Evolutionary conservation across 2,329 filamentous ascomycete genomes (phyloP).

Genomic region (Fusarium redolens): DNA sequence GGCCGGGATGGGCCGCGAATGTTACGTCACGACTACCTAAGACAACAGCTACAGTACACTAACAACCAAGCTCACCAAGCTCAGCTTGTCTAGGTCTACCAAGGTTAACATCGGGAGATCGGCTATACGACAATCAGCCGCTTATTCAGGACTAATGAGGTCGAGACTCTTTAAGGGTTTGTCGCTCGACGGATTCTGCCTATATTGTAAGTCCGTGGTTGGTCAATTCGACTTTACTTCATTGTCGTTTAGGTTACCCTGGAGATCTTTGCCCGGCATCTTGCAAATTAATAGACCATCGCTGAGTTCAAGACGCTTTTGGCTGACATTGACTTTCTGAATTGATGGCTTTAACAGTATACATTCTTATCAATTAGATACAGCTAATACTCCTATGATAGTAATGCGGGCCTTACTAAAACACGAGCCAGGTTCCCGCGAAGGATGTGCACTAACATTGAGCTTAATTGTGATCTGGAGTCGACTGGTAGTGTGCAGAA

Average conservation of each 20-base stretch:
- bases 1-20: conserved; percentile 15
- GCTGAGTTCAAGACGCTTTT: too few relatives aligned
- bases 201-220: not conserved
- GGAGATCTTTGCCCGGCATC: not conserved
- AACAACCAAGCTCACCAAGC: not conserved
- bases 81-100: not conserved
- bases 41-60: not conserved
- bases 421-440: too few relatives aligned
- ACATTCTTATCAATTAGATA: too few relatives aligned
- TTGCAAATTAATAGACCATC: not conserved
- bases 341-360: not conserved
- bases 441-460: not conserved
- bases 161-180: not conserved
- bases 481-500: not conserved
- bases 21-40: conserved; percentile 28
- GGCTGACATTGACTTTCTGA: too few relatives aligned
- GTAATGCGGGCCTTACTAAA: too few relatives aligned
- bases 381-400: not conserved
- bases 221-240: not conserved
- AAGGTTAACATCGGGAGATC: not conserved
- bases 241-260: not conserved
- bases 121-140: not conserved
- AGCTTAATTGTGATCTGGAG: not conserved
- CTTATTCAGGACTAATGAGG: not conserved
- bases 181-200: not conserved